These are phyloP conservation scores for Rutidosis leptorrhynchoides DNA, from an alignment of 129 eudicot genomes.

Conservation along the genomic window DNA sequence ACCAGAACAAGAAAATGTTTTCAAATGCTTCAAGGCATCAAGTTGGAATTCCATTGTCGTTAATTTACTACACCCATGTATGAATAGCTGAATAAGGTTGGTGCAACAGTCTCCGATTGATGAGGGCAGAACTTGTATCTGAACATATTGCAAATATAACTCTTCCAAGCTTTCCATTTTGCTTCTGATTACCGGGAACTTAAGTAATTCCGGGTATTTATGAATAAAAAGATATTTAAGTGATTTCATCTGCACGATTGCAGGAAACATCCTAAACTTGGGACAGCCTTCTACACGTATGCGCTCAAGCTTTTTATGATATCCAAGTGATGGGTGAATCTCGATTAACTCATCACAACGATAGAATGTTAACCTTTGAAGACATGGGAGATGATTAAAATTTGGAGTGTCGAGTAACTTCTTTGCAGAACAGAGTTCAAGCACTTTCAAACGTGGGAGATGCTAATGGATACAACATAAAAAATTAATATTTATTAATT, in stretches of 20 bases:
- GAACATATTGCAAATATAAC: neutral
- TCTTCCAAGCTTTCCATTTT: neutral
- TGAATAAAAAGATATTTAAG: neutral
- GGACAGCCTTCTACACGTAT: neutral
- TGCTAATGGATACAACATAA: neutral
- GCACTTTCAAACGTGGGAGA: constrained; percentile 8
- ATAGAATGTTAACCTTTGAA: neutral
- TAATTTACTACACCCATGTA: neutral
- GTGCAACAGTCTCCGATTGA: neutral
- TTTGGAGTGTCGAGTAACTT: constrained; percentile 14
- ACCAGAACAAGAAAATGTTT: no score
- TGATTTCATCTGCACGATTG: neutral
- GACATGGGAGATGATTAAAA: constrained; percentile 2
- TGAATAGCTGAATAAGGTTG: neutral
- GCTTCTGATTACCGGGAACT: neutral
- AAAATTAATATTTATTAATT: neutral
- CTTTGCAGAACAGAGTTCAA: neutral
- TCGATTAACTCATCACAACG: neutral
- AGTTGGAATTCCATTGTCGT: neutral
- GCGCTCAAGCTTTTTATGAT: neutral
- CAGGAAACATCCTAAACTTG: neutral
- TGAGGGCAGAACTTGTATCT: neutral
- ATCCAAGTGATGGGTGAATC: constrained; percentile 24
- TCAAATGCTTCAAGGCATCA: neutral
- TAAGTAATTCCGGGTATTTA: no score